phyloP scores from a whole-genome alignment of 2,329 filamentous ascomycete genomes.

The Fusarium algeriense region DNA sequence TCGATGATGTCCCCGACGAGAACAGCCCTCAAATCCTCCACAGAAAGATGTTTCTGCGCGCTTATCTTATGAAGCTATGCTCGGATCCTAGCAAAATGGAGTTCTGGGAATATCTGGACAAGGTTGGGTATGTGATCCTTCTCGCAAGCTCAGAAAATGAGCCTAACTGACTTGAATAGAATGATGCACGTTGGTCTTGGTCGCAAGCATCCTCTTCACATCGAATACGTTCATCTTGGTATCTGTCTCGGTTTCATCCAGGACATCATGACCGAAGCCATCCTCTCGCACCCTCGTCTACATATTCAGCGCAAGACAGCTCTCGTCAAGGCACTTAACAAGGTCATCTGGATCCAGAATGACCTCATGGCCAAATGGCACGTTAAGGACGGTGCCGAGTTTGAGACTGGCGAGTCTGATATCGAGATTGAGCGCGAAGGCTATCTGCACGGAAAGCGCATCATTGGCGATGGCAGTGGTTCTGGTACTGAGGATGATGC shows the following conservation, averaged over 20 bases:
- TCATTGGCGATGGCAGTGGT: conserved; percentile 57
- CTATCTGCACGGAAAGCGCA: conserved; percentile 72
- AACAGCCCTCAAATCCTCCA: conserved; percentile 80
- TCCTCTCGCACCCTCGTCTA: conserved; percentile 77
- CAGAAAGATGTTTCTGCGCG: conserved; percentile 82
- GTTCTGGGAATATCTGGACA: conserved; percentile 87
- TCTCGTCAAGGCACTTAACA: conserved; percentile 80
- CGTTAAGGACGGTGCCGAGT: conserved; percentile 76
- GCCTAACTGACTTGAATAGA: conserved; percentile 49
- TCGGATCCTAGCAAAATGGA: conserved; percentile 80
- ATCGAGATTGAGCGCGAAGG: conserved; percentile 71
- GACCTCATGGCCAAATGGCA: conserved; percentile 89
- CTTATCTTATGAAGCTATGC: conserved; percentile 80
- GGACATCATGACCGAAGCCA: conserved; percentile 81
- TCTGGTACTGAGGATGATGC: conserved; percentile 37
- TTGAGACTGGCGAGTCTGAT: conserved; percentile 58
- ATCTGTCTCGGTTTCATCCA: conserved; percentile 80
- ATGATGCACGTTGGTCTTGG: conserved; percentile 87
- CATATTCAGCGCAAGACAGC: conserved; percentile 76
- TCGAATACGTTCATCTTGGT: conserved; percentile 85
- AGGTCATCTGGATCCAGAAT: conserved; percentile 90
- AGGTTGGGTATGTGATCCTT: conserved; percentile 72
- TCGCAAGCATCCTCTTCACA: conserved; percentile 77
- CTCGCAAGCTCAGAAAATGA: background rate
- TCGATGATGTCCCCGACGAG: conserved; percentile 73